Base-by-base conservation (phyloP, 2,329 filamentous ascomycete genomes). In the Gremmenia infestans region DNA sequence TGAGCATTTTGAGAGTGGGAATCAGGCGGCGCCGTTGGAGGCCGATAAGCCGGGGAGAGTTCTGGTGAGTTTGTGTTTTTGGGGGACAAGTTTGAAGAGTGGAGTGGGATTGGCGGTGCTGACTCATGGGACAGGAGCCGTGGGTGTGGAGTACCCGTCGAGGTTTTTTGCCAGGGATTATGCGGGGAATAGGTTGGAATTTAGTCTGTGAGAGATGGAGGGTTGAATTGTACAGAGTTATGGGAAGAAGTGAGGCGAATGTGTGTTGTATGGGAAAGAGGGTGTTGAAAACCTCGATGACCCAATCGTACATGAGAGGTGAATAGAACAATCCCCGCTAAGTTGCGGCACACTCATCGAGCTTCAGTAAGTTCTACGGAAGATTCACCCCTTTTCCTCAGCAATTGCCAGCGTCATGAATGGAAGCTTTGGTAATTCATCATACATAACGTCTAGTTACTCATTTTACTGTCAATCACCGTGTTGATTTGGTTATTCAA, bases 91-190 rank as follows among this genome's bases (percentile, higher is more conserved):
- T 8, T 28, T 22, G 19, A 17, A 55, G 43, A 23, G 49, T 19
- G 2, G 19, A 14, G 25, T 50, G 40, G 4, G 40, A 22, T 15
- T 17, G 17, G 5, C 11, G 11, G n/a, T 54, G 46, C 50, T 58
- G 35, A 59, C 37, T 39, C 4, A 28, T 4, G n/a, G 19, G 32
- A 43, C 52, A 78, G 77, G 81, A 2, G 69, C 73, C 0, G 72
- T 81, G 63, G 81, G 81, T 0, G 76, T 78, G 1, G 83, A 86
- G 66, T 85, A 83, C 63, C 82, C 83, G 0, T 73, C 71, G 37
- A 73, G 83, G 14, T 87, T 87, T 67, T 87, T 87, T 67, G 82
- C 81, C 0, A 75, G 80, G 55, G 79, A 82, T 60, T 82, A 74
- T 69, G 78, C 78, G 1, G 79, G 80, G 2, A 81, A 82, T 61